Percentiles rank a stretch among this genome's conserved stretches.
phyloP scores from a whole-genome alignment of 164 flowering plant genomes.

The Macadamia tetraphylla region DNA sequence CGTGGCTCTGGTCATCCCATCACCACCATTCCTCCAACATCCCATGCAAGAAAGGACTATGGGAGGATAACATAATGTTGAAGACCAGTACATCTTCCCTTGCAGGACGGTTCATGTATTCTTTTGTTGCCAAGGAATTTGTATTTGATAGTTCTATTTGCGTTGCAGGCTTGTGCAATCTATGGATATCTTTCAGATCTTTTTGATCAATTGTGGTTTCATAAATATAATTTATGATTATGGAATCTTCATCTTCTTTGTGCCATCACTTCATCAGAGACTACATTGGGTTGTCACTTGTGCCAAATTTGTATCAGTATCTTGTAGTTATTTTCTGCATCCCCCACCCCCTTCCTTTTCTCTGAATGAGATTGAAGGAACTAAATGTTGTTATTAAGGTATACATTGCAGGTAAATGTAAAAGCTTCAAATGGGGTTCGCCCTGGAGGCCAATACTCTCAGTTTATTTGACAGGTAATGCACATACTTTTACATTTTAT shows the following conservation, averaged over 20 bases:
- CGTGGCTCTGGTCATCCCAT: conserved; percentile 53
- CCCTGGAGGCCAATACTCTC: not conserved
- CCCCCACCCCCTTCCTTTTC: too few species aligned
- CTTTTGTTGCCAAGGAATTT: conserved; percentile 30
- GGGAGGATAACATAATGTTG: conserved; percentile 48
- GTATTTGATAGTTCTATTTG: conserved; percentile 20
- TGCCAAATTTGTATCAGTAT: too few species aligned
- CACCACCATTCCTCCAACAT: conserved; percentile 45
- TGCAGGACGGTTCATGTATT: conserved; percentile 14
- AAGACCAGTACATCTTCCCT: conserved; percentile 9
- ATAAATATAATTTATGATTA: conserved; percentile 34
- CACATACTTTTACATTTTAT: conserved; percentile 1
- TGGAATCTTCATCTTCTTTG: conserved; percentile 14
- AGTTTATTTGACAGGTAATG: not conserved
- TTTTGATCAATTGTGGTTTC: conserved; percentile 39
- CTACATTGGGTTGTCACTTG: too few species aligned
- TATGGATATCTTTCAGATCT: conserved; percentile 17
- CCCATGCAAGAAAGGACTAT: conserved; percentile 65
- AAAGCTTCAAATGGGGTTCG: not conserved
- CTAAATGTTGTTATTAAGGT: not conserved
- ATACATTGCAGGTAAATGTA: conserved; percentile 5
- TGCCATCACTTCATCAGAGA: too few species aligned
- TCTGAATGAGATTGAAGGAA: too few species aligned
- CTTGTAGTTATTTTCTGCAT: too few species aligned
- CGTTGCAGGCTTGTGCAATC: conserved; percentile 25